phyloP scores from a whole-genome alignment of 495 filamentous ascomycete genomes.

The Lasiosphaeria miniovina region DNA sequence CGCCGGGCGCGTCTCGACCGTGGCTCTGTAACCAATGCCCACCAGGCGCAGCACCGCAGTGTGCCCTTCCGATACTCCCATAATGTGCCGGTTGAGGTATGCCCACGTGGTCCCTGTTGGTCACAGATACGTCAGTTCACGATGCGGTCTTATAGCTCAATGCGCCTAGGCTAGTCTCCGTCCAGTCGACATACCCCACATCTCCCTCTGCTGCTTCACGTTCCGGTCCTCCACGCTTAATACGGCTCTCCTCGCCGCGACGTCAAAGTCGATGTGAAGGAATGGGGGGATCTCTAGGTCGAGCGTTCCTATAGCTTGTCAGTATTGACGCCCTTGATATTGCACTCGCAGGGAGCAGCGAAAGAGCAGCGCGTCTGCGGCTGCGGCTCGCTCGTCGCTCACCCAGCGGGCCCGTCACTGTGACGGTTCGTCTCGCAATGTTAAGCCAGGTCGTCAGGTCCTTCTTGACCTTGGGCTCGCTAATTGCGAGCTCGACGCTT shows the following conservation, averaged over 20 bases:
- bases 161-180: neutral
- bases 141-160: neutral
- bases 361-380: neutral
- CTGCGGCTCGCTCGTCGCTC: conserved; percentile 18
- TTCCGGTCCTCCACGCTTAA: conserved; percentile 63
- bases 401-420: conserved; percentile 76
- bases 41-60: conserved; percentile 87
- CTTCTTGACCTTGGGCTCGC: conserved; percentile 54
- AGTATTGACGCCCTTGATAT: no score
- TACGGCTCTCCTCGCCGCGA: conserved; percentile 54
- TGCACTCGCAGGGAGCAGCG: neutral
- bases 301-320: conserved; percentile 57
- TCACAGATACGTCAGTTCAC: neutral
- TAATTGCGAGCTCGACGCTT: conserved; percentile 69
- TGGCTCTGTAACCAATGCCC: conserved; percentile 94
- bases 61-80: conserved; percentile 94
- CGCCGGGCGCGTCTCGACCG: conserved; percentile 75
- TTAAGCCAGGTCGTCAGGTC: conserved; percentile 49
- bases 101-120: conserved; percentile 76
- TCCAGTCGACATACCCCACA: conserved; percentile 77
- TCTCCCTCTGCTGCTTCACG: conserved; percentile 76
- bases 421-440: conserved; percentile 59
- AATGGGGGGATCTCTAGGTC: conserved; percentile 68
- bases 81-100: conserved; percentile 83
- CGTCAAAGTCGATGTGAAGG: conserved; percentile 65